These are phyloP conservation scores for Tetraselmis striata DNA, from an alignment of 139 green algal genomes.

Conservation along the genomic window DNA sequence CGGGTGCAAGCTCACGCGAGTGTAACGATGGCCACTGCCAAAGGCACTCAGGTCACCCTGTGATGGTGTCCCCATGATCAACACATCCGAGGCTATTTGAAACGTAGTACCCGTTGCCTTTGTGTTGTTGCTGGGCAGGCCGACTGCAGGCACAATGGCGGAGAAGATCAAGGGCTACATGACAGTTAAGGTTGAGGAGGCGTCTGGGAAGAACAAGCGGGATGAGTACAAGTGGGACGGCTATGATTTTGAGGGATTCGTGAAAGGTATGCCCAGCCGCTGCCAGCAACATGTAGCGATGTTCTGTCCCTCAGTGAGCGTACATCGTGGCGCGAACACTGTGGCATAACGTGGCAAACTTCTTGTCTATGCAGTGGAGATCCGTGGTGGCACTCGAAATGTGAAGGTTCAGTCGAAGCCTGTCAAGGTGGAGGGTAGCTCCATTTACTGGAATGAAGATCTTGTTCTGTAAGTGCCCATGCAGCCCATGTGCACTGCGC, in stretches of 20 bases:
- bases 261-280: conserved; percentile 44
- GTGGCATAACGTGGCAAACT: no score
- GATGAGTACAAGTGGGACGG: conserved; percentile 59
- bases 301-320: no score
- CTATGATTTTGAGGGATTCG: conserved; percentile 57
- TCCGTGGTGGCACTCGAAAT: conserved; percentile 55
- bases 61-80: no score
- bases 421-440: conserved; percentile 27
- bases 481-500: neutral
- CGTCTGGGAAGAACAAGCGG: conserved; percentile 54
- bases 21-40: no score
- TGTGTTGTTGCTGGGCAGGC: neutral
- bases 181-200: conserved; percentile 48
- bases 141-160: conserved; percentile 5
- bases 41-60: no score
- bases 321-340: no score
- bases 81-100: no score
- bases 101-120: no score
- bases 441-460: conserved; percentile 57
- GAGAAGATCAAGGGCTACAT: conserved; percentile 43
- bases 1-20: no score
- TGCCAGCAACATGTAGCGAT: neutral
- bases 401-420: conserved; percentile 48
- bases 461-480: conserved; percentile 44
- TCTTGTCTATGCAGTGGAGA: conserved; percentile 55